A percentile compares a stretch with the other conserved stretches of the same genome.
Evolutionary conservation across 2,329 filamentous ascomycete genomes (phyloP).

Genomic region (Ophiocordyceps unilateralis): DNA sequence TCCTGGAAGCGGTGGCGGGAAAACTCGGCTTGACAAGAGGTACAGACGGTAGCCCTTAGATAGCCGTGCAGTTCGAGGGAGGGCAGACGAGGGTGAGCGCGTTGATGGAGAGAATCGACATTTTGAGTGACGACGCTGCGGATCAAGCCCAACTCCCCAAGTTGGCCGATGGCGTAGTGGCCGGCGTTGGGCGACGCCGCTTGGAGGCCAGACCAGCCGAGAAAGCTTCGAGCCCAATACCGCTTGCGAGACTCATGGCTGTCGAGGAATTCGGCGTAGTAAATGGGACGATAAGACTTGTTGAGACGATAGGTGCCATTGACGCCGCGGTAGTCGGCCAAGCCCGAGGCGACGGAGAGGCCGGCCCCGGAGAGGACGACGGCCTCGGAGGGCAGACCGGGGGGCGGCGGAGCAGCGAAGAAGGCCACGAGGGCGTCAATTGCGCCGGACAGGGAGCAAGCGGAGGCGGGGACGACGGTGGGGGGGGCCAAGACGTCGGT

Average conservation of each 20-base stretch:
- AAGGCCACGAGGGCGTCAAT: slow-evolving; percentile 64
- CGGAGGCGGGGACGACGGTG: slow-evolving; percentile 54
- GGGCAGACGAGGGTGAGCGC: slow-evolving; percentile 54
- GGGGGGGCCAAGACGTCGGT: slow-evolving; percentile 66
- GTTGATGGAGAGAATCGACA: slow-evolving; percentile 82
- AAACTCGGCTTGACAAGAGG: slow-evolving; percentile 57
- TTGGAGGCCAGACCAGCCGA: slow-evolving; percentile 75
- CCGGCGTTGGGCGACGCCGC: slow-evolving; percentile 64
- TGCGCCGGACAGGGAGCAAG: slow-evolving; percentile 53
- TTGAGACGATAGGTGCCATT: slow-evolving; percentile 90
- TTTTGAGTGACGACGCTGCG: slow-evolving; percentile 81
- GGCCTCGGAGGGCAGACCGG: slow-evolving; percentile 27
- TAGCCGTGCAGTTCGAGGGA: slow-evolving; percentile 88
- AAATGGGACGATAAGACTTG: slow-evolving; percentile 78
- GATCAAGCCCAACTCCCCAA: slow-evolving; percentile 57
- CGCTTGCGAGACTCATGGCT: slow-evolving; percentile 74
- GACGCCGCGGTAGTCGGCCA: slow-evolving; percentile 80
- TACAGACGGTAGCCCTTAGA: slow-evolving; percentile 64
- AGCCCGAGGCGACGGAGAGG: slow-evolving; percentile 79
- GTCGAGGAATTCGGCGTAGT: slow-evolving; percentile 73
- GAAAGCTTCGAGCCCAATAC: slow-evolving; percentile 90
- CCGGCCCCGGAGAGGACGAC: slow-evolving; percentile 61
- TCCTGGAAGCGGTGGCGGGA: slow-evolving; percentile 59
- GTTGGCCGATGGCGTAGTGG: slow-evolving; percentile 58
- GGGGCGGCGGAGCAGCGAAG: slow-evolving; percentile 42